Evolutionary conservation across 768 basidiomycete genomes (phyloP), one percentile per base, ranked within the genome.

Genomic region (Cubamyces sp.): DNA sequence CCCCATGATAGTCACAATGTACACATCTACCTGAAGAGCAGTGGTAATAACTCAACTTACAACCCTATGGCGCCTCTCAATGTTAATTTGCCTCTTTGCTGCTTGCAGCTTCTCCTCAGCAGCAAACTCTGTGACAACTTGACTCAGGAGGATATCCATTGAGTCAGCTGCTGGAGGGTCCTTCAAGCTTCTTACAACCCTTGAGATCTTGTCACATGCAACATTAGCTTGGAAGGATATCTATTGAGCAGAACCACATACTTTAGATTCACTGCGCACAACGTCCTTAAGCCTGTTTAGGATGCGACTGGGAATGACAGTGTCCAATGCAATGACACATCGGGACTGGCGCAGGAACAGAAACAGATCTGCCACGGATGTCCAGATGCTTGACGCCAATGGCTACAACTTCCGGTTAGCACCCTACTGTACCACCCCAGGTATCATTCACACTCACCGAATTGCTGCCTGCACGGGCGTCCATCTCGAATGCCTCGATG

Each of bases 71-170:
- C 61, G 50, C 49, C 58, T 65, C 14, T 71, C 71, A 40, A 57
- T 23, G 15, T 61, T 58, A 14, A 71, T 72, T 43, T 71, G 65
- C 11, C 69, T 61, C 51, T 69, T 67, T 11, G 70, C 69, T 14
- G 81, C 75, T 50, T 85, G 80, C 53, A 92, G 73, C 71, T 89
- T 90, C 72, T 92, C 90, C 49, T 86, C 83, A 1, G 88, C 88
- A 7, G 84, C 73, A 4, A 90, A 75, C 60, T 91, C 88, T 54
- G 84, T 85, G 46, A 75, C 77, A n/a, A 79, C 78, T 65, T 90
- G 87, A 40, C 81, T 79, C 4, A 88, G 71, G 55, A 88, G 71
- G n/a, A 70, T 68, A 5, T 80, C 81, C 30, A 80, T 68, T 8
- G 79, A 66, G 1, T 79, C 72, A 26, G 83, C 82, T 1, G 77